Evolutionary conservation across 192 early-diverging fungal species (phyloP).

Genomic region (Radiomyces spectabilis): DNA sequence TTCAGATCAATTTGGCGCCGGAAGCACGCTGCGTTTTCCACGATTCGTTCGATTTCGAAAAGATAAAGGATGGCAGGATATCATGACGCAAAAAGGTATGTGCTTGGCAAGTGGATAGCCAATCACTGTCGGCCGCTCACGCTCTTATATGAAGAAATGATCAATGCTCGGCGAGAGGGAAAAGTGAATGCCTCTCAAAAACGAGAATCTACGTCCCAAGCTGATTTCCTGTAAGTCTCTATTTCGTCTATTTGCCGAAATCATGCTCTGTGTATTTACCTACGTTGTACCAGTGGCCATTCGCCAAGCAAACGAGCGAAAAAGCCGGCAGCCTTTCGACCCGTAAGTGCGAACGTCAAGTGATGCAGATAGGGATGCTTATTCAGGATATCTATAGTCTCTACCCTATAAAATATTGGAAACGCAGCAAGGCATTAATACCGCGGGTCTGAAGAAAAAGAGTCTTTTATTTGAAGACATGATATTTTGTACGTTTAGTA

Average conservation of each 20-base stretch:
- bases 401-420: constrained; percentile 8
- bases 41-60: constrained; percentile 57
- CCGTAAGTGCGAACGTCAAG: too few relatives aligned
- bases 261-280: too few relatives aligned
- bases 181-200: too few relatives aligned
- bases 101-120: background rate
- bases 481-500: constrained; percentile 44
- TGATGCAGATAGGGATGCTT: background rate
- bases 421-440: constrained; percentile 35
- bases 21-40: constrained; percentile 72
- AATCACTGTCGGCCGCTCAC: too few relatives aligned
- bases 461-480: constrained; percentile 53
- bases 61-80: constrained; percentile 51
- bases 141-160: too few relatives aligned
- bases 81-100: constrained; percentile 24
- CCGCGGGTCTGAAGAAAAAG: constrained; percentile 28
- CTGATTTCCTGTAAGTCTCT: too few relatives aligned
- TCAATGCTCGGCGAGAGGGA: too few relatives aligned
- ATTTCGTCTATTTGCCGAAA: too few relatives aligned
- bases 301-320: too few relatives aligned
- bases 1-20: constrained; percentile 44
- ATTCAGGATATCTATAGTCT: background rate
- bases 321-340: too few relatives aligned
- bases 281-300: too few relatives aligned
- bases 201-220: too few relatives aligned